Percentiles rank a stretch among this genome's conserved stretches.
Evolutionary conservation across 2,329 filamentous ascomycete species (phyloP).

Genomic region (Pseudogymnoascus sp.): DNA sequence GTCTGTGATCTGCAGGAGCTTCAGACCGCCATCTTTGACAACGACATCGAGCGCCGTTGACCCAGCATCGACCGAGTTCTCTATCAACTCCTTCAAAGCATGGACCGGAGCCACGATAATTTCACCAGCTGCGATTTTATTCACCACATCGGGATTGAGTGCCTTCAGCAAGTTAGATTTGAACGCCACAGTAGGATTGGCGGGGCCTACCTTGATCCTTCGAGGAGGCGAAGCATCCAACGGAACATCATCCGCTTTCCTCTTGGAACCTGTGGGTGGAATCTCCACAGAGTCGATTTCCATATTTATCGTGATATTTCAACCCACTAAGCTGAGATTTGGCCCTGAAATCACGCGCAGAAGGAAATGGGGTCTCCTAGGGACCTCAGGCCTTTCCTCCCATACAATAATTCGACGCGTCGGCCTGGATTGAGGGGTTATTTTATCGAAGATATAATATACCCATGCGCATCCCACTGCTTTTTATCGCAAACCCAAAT

Average conservation of each 20-base stretch:
- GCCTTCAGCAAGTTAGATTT: slow-evolving; percentile 50
- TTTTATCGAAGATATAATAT: neutral
- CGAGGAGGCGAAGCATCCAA: slow-evolving; percentile 36
- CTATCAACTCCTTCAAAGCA: slow-evolving; percentile 90
- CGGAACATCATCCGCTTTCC: slow-evolving; percentile 40
- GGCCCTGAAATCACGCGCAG: neutral
- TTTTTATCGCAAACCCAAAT: neutral
- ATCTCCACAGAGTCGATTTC: slow-evolving; percentile 12
- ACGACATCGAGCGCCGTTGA: slow-evolving; percentile 84
- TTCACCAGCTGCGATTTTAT: slow-evolving; percentile 96
- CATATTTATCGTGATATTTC: neutral
- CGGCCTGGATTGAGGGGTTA: neutral
- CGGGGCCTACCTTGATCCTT: slow-evolving; percentile 37
- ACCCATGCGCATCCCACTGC: neutral
- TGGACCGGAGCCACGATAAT: slow-evolving; percentile 97
- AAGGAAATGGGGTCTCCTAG: neutral
- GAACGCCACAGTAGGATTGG: neutral
- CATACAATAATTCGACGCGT: neutral
- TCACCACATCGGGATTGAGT: slow-evolving; percentile 85
- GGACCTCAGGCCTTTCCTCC: neutral
- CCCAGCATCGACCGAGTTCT: slow-evolving; percentile 96
- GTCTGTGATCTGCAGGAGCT: slow-evolving; percentile 92
- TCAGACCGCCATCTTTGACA: slow-evolving; percentile 90
- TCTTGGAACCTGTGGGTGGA: slow-evolving; percentile 34
- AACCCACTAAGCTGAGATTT: neutral